A percentile compares a stretch with the other conserved stretches of the same genome.
phyloP scores from a whole-genome alignment of 1,284 basidiomycete genomes.

The Sanghuangporus sanghuang region DNA sequence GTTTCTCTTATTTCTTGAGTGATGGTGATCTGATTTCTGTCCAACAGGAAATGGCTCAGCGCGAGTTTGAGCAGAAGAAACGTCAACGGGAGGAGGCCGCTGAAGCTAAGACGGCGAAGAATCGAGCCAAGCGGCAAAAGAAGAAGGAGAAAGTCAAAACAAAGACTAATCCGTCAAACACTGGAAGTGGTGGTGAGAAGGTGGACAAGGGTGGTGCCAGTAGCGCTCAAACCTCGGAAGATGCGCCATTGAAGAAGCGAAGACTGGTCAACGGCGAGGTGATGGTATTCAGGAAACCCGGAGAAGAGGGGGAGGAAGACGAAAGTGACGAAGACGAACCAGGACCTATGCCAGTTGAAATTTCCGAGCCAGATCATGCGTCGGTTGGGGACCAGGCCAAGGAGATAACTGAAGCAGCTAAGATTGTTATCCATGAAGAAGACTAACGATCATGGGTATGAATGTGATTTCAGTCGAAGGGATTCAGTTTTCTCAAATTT shows the following conservation, averaged over 20 bases:
- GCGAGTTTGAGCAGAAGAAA: constrained; percentile 65
- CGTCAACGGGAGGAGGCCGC: constrained; percentile 58
- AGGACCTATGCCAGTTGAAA: constrained; percentile 10
- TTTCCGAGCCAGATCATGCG: constrained; percentile 9
- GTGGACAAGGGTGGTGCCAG: not conserved
- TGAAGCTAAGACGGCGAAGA: constrained; percentile 88
- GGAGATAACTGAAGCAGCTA: constrained; percentile 19
- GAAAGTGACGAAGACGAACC: constrained; percentile 22
- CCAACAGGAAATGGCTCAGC: constrained; percentile 55
- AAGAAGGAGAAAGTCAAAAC: constrained; percentile 69
- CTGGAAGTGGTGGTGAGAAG: not conserved
- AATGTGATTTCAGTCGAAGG: not conserved
- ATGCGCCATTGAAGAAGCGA: constrained; percentile 42
- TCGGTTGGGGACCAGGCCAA: constrained; percentile 8
- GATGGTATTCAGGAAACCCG: constrained; percentile 36
- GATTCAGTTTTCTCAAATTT: not conserved
- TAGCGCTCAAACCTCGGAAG: constrained; percentile 14
- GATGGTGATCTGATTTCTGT: not conserved
- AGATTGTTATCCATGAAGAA: constrained; percentile 24
- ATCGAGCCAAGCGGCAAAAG: constrained; percentile 85
- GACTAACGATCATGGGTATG: constrained; percentile 13
- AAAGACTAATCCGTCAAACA: constrained; percentile 28
- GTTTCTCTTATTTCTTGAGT: not conserved
- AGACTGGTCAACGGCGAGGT: constrained; percentile 36
- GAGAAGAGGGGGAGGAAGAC: constrained; percentile 30